A percentile compares a stretch with the other conserved stretches of the same genome.
phyloP scores from a whole-genome alignment of 1,284 basidiomycete genomes.

The Naganishia cerealis region DNA sequence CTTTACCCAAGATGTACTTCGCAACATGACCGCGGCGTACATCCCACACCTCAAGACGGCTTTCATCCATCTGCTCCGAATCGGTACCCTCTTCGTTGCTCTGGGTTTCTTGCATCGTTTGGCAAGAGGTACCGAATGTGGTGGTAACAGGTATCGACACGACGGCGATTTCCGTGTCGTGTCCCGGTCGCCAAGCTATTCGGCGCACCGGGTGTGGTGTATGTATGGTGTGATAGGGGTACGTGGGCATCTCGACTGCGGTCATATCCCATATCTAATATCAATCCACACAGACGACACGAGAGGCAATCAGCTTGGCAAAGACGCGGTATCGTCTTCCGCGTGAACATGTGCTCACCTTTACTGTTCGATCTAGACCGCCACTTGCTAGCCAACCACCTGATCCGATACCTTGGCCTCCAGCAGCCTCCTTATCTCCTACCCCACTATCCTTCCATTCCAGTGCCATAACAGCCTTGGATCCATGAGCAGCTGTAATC shows the following conservation, averaged over 20 bases:
- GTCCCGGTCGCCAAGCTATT: constrained; percentile 74
- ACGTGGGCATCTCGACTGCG: constrained; percentile 58
- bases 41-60: constrained; percentile 78
- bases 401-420: constrained; percentile 36
- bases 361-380: constrained; percentile 76
- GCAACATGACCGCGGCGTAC: constrained; percentile 75
- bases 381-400: constrained; percentile 79
- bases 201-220: constrained; percentile 72
- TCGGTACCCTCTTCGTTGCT: constrained; percentile 58
- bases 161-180: constrained; percentile 71
- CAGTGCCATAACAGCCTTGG: constrained; percentile 67
- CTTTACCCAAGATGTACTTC: constrained; percentile 71
- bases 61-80: constrained; percentile 40
- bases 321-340: constrained; percentile 3
- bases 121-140: constrained; percentile 3
- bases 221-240: constrained; percentile 70
- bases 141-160: constrained; percentile 43
- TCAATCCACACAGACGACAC: constrained; percentile 27
- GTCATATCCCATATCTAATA: constrained; percentile 73
- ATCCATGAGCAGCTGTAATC: constrained; percentile 73
- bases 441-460: constrained; percentile 63
- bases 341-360: constrained; percentile 57
- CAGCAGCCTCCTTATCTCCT: constrained; percentile 34
- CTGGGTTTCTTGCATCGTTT: constrained; percentile 13
- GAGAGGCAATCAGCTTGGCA: constrained; percentile 14